These are phyloP conservation scores for Pseudozyma tsukubaensis DNA, from an alignment of 1,284 basidiomycete species.

Conservation along the genomic window DNA sequence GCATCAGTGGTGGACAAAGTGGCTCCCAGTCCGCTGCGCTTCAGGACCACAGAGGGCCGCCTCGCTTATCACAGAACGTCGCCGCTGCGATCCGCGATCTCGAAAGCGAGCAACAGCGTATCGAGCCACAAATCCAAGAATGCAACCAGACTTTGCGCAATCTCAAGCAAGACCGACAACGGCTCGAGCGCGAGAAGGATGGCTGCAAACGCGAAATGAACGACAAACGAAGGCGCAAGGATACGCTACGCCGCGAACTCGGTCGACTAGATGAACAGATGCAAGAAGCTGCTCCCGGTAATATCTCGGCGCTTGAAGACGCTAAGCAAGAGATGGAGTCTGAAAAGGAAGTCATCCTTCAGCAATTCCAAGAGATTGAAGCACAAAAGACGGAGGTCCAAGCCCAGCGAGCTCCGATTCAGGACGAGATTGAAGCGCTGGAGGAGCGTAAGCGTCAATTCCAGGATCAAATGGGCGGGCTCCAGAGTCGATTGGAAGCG, in stretches of 20 bases:
- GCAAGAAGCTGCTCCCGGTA: conserved; percentile 80
- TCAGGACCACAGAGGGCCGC: conserved; percentile 63
- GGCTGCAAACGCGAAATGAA: conserved; percentile 22
- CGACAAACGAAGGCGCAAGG: conserved; percentile 33
- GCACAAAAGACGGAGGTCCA: conserved; percentile 40
- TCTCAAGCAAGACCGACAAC: conserved; percentile 17
- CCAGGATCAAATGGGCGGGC: conserved; percentile 25
- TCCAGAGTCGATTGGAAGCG: conserved; percentile 51
- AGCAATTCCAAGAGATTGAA: conserved; percentile 53
- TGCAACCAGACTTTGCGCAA: conserved; percentile 15
- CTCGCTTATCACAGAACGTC: conserved; percentile 67
- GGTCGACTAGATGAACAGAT: conserved; percentile 74
- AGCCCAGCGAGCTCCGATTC: conserved; percentile 64
- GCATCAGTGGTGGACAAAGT: conserved; percentile 50
- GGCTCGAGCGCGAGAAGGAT: conserved; percentile 28
- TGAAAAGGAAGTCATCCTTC: conserved; percentile 49
- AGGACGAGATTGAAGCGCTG: conserved; percentile 65
- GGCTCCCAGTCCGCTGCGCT: conserved; percentile 62
- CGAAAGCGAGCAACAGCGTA: conserved; percentile 25
- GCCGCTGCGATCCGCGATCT: conserved; percentile 51
- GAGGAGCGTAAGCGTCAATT: conserved; percentile 26
- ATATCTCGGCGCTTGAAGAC: conserved; percentile 77
- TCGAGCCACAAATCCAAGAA: conserved; percentile 26
- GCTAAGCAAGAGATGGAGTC: conserved; percentile 66
- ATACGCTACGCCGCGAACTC: conserved; percentile 56